Evolutionary conservation across 192 early-diverging fungal genomes (phyloP).

Genomic region (Obelidium mucronatum): DNA sequence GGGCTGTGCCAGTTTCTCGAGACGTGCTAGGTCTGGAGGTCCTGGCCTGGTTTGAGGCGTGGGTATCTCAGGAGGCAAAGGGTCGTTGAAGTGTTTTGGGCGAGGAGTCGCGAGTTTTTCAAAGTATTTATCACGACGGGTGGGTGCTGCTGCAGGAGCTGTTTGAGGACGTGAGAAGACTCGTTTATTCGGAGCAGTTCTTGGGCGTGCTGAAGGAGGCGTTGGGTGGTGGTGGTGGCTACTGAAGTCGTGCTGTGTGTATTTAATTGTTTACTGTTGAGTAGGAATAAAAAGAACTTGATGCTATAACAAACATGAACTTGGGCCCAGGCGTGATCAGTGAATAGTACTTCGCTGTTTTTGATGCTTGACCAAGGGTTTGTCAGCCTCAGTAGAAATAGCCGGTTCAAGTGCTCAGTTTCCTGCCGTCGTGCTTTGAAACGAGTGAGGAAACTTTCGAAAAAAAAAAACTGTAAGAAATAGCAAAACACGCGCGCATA

Average conservation of each 20-base stretch:
- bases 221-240: neutral
- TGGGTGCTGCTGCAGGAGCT: neutral
- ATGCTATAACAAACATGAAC: constrained; percentile 21
- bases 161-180: neutral
- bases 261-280: too few species aligned
- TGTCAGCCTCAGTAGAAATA: constrained; percentile 19
- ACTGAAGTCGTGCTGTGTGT: neutral
- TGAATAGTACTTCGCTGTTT: constrained; percentile 27
- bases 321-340: neutral
- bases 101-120: constrained; percentile 18
- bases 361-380: constrained; percentile 25
- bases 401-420: constrained; percentile 27
- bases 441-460: neutral
- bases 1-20: constrained; percentile 13
- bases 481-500: too few species aligned
- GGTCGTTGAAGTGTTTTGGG: constrained; percentile 32
- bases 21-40: constrained; percentile 18
- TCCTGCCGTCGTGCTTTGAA: constrained; percentile 7
- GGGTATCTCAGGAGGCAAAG: constrained; percentile 28
- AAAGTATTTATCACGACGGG: constrained; percentile 25
- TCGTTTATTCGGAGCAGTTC: neutral
- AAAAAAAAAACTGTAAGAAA: neutral
- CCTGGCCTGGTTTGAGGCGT: constrained; percentile 1
- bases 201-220: neutral
- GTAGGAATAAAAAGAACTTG: neutral